Conservation (phyloP, 2,329 filamentous ascomycete species). For the Zarea fungicola region DNA sequence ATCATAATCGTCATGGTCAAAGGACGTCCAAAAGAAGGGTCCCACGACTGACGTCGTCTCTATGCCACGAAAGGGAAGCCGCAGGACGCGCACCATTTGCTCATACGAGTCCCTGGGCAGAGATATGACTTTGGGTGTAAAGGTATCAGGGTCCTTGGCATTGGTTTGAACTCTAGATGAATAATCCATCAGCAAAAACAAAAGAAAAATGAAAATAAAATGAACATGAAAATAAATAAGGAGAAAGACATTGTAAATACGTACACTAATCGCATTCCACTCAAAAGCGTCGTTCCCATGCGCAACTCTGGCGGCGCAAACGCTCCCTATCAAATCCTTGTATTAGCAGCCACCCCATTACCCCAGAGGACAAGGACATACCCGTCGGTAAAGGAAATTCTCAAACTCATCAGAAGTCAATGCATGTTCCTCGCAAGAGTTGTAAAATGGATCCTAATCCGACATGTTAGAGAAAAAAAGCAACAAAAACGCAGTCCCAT, state of each 20-base stretch:
- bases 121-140: constrained; percentile 50
- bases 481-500: too few species aligned
- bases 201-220: too few species aligned
- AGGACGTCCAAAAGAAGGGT: constrained; percentile 57
- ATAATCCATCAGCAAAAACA: too few species aligned
- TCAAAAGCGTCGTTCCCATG: constrained; percentile 39
- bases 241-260: constrained; percentile 22
- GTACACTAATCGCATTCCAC: constrained; percentile 52
- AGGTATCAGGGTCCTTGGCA: constrained; percentile 53
- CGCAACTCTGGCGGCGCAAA: constrained; percentile 42
- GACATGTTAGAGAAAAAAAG: too few species aligned
- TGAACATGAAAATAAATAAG: too few species aligned
- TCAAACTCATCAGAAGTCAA: constrained; percentile 51
- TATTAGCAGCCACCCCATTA: not conserved
- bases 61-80: constrained; percentile 51
- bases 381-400: constrained; percentile 48
- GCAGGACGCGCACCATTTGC: constrained; percentile 50
- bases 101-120: constrained; percentile 45
- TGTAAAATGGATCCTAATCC: constrained; percentile 44
- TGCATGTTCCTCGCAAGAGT: constrained; percentile 46
- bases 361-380: constrained; percentile 26
- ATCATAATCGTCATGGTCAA: constrained; percentile 52
- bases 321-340: constrained; percentile 46
- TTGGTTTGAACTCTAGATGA: constrained; percentile 52
- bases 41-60: constrained; percentile 56